A percentile compares a stretch with the other conserved stretches of the same genome.
phyloP scores from a whole-genome alignment of 75 land plant species.

The Picea glauca region DNA sequence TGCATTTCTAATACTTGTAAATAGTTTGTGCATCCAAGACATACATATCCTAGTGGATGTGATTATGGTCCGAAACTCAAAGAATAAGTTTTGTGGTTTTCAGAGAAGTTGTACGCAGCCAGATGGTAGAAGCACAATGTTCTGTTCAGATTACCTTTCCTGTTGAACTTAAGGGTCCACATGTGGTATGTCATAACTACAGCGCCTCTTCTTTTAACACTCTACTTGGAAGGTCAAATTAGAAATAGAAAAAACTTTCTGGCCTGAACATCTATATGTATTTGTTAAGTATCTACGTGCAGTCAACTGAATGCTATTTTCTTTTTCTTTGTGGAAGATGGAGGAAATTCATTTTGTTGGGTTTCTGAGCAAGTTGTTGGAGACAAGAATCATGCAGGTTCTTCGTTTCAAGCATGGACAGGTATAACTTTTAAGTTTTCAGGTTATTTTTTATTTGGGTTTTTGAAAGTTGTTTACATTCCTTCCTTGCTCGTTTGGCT shows the following conservation, averaged over 20 bases:
- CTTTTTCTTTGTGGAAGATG: slow-evolving; percentile 47
- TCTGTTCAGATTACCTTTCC: slow-evolving; percentile 96
- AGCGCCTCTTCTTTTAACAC: slow-evolving; percentile 8
- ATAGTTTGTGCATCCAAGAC: too few species aligned
- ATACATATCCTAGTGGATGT: too few species aligned
- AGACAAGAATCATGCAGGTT: slow-evolving; percentile 87
- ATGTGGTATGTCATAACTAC: slow-evolving; percentile 49
- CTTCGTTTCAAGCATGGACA: slow-evolving; percentile 98
- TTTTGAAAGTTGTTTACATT: background rate
- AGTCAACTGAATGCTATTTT: background rate
- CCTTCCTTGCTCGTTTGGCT: background rate
- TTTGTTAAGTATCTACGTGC: background rate
- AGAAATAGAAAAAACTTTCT: background rate
- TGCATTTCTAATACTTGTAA: too few species aligned
- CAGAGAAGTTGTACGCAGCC: slow-evolving; percentile 91
- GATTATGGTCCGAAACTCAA: too few species aligned
- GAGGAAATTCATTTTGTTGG: slow-evolving; percentile 92
- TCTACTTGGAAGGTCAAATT: background rate
- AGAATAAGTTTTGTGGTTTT: background rate
- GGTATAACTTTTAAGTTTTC: slow-evolving; percentile 43
- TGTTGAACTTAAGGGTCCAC: slow-evolving; percentile 73
- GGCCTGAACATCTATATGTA: background rate
- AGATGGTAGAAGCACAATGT: slow-evolving; percentile 98
- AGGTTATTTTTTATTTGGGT: background rate
- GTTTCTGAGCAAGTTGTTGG: slow-evolving; percentile 86